Evolutionary conservation across 441 rosid species (phyloP).

Genomic region (Adansonia gregorii): DNA sequence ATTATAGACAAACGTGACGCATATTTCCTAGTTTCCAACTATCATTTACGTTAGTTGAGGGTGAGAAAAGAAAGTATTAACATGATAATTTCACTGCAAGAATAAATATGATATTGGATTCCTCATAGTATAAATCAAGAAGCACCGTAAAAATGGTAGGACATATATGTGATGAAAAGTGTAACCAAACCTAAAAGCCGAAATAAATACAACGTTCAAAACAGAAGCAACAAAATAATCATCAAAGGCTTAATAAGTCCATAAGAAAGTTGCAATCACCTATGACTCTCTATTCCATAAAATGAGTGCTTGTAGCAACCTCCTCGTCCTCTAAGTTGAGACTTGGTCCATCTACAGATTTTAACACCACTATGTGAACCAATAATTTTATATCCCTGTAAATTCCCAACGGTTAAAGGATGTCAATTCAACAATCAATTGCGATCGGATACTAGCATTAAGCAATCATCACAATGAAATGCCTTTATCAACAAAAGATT

Average conservation of each 20-base stretch:
- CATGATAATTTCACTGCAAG: not conserved
- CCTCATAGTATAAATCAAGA: not conserved
- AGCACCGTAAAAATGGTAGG: not conserved
- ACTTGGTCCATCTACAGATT: constrained; percentile 98
- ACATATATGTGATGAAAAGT: not conserved
- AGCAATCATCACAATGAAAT: not conserved
- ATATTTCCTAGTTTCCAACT: not conserved
- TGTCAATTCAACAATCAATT: constrained; percentile 3
- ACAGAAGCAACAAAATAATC: not conserved
- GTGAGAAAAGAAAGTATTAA: not conserved
- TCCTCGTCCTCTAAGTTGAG: constrained; percentile 98
- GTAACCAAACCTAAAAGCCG: not conserved
- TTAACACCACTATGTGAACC: constrained; percentile 98
- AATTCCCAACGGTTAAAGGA: constrained; percentile 30
- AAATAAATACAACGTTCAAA: not conserved
- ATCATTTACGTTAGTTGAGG: not conserved
- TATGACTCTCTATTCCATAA: constrained; percentile 98
- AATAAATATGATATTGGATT: not conserved
- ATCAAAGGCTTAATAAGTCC: constrained; percentile 3
- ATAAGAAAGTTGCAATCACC: constrained; percentile 47
- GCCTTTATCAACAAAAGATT: not conserved
- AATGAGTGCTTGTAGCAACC: constrained; percentile 99
- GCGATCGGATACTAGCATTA: not conserved
- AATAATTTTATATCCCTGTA: constrained; percentile 92
- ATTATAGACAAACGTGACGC: not conserved